Conservation (phyloP, 1,284 basidiomycete species). For the Phenoliferia sp. region DNA sequence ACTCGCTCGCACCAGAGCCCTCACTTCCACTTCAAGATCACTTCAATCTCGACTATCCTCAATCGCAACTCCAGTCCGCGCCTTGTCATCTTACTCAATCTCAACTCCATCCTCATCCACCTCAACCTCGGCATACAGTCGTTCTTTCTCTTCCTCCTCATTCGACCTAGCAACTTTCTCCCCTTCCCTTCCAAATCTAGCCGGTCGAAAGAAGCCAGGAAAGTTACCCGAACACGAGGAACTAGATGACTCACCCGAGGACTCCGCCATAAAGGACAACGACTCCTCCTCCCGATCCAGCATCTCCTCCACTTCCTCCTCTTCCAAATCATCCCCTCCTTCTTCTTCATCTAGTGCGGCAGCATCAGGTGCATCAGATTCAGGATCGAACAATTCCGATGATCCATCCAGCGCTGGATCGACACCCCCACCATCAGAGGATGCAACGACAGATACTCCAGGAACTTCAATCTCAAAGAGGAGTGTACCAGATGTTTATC, state of each 20-base stretch:
- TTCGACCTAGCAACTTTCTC: neutral
- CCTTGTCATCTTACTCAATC: neutral
- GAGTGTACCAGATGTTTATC: constrained; percentile 53
- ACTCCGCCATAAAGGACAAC: neutral
- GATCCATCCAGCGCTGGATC: neutral
- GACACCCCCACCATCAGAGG: neutral
- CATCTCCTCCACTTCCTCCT: too few species aligned
- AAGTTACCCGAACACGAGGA: neutral
- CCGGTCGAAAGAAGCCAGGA: neutral
- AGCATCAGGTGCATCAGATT: neutral
- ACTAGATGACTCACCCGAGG: neutral
- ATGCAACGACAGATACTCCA: neutral
- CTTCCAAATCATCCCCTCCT: too few species aligned
- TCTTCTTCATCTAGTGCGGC: too few species aligned
- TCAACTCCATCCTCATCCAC: neutral
- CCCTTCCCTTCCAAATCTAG: neutral
- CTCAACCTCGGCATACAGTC: neutral
- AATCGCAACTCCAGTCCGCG: neutral
- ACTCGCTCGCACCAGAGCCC: neutral
- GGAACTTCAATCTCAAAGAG: constrained; percentile 19
- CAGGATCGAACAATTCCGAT: neutral
- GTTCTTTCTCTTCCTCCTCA: neutral
- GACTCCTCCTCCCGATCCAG: too few species aligned
- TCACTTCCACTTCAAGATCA: neutral
- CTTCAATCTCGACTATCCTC: neutral